Base-by-base conservation (phyloP, 1,284 basidiomycete genomes). In the Boletellus dicymbophilus region DNA sequence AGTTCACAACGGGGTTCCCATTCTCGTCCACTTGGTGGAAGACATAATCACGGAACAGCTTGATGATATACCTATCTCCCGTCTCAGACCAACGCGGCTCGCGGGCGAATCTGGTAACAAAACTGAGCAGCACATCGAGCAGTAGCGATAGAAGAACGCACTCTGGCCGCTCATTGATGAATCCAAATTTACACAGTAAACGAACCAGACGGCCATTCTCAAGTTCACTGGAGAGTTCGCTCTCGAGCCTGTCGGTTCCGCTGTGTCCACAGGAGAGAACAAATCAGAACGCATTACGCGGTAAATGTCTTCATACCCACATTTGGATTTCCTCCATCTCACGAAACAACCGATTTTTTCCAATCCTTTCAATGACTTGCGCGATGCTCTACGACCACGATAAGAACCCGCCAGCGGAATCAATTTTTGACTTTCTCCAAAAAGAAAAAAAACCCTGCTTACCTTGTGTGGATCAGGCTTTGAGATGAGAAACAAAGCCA, bases 101-200 rank as follows among this genome's bases (percentile, higher is more conserved):
- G 46, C 92, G 87, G 44, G 96, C 93, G 63, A 98, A 98, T 63
- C 94, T 95, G 30, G 49, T 28, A 26, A n/a, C 37, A 44, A 37
- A 16, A 11, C 12, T 49, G 40, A 57, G 51, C 37, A 50, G 30
- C n/a, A 21, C 4, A 3, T 18, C 23, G 11, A 30, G 41, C 22
- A 12, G 12, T 36, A 25, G 37, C 12, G 1, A 36, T 10, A 33
- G 20, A 40, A 46, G 46, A 10, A 79, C 89, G 55, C 62, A 96
- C 91, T 98, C 96, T 11, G 96, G 96, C 16, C 97, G 82, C 68
- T 99, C 97, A 69, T 98, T 98, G 74, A 99, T 98, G 70, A 98
- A 98, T 1, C 93, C 93, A 61, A 99, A 89, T 73, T 99, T 99
- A 72, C 87, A 88, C 55, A 99, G 74, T 48, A 99, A 72, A 39